Evolutionary conservation across 192 early-diverging fungal species (phyloP), one percentile per base, ranked within the genome.

Genomic region (Podila verticillata): DNA sequence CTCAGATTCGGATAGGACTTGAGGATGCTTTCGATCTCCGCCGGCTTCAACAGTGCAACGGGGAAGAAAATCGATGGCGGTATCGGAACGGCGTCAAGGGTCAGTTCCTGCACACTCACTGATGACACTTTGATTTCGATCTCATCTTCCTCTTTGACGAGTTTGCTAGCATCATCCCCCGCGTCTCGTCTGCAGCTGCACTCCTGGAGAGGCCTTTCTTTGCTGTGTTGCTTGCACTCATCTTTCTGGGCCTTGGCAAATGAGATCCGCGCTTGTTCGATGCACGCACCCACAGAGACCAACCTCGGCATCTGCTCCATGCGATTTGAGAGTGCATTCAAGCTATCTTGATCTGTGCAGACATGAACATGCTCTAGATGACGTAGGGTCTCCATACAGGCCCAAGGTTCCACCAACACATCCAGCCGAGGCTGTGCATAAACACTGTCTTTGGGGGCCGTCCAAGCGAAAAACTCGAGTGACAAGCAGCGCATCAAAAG

Each of bases 391-490:
- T 65, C 63, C 10, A 57, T 44, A 20, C 63, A 78, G 2, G 54
- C 57, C 74, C 74, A 78, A 1, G 74, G 68, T n/a, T 70, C 74
- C 29, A 65, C 0, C 36, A 70, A 70, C 61, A 20, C 35, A 39
- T 36, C 20, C 36, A 13, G 5, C 2, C 31, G 7, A n/a, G 15
- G 13, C 2, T 62, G 20, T 7, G 61, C 20, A 26, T 34, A 62
- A 9, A 17, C 15, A 59, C 22, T 30, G 22, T 26, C 12, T 30
- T 32, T 59, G 58, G 30, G n/a, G 2, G 13, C 4, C 7, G 24
- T 62, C 72, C 72, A 74, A 7, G 48, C 48, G 3, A 75, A 26
- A 30, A 24, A 58, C 13, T 68, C 60, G 10, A 68, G 58, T 7
- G 51, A 30, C 4, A 9, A 29, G 49, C 39, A 35, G 15, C 49